These are phyloP conservation scores for Penicillium sp. DNA, from an alignment of 2,329 filamentous ascomycete species.

Conservation along the genomic window DNA sequence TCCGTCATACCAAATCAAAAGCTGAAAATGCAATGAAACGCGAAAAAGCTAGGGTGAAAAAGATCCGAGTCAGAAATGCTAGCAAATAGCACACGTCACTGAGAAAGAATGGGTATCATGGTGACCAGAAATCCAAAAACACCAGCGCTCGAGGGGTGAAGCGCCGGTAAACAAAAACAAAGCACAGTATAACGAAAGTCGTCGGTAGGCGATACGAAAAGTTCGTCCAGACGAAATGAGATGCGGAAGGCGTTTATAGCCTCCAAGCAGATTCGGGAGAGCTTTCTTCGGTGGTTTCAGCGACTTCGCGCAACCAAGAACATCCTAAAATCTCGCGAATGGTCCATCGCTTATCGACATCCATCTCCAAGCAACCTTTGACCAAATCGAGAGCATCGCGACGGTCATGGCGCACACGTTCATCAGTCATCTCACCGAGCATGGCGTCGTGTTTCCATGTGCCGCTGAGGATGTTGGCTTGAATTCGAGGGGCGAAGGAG, in stretches of 20 bases:
- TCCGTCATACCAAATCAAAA: not conserved
- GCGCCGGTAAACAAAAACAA: slow-evolving; percentile 18
- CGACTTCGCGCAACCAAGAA: slow-evolving; percentile 57
- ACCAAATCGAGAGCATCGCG: slow-evolving; percentile 61
- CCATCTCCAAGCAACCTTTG: slow-evolving; percentile 62
- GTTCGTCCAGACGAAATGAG: not conserved
- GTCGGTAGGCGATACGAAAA: not conserved
- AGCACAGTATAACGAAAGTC: slow-evolving; percentile 9
- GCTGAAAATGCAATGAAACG: not conserved
- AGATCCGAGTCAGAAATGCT: slow-evolving; percentile 1
- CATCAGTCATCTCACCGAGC: slow-evolving; percentile 45
- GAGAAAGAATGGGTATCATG: slow-evolving; percentile 37
- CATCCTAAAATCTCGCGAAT: slow-evolving; percentile 61
- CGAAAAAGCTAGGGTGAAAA: not conserved
- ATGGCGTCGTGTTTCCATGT: slow-evolving; percentile 61
- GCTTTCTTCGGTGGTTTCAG: slow-evolving; percentile 36
- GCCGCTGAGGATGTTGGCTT: slow-evolving; percentile 62
- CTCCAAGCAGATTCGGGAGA: slow-evolving; percentile 41
- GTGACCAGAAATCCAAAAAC: slow-evolving; percentile 26
- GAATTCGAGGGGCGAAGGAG: slow-evolving; percentile 61
- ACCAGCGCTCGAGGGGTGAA: slow-evolving; percentile 28
- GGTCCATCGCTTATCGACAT: slow-evolving; percentile 60
- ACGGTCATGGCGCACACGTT: slow-evolving; percentile 45
- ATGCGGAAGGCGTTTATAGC: slow-evolving; percentile 31
- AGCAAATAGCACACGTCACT: slow-evolving; percentile 1